Evolutionary conservation across 2,329 filamentous ascomycete species (phyloP), one percentile per base, ranked within the genome.

Genomic region (Stylonectria norvegica): DNA sequence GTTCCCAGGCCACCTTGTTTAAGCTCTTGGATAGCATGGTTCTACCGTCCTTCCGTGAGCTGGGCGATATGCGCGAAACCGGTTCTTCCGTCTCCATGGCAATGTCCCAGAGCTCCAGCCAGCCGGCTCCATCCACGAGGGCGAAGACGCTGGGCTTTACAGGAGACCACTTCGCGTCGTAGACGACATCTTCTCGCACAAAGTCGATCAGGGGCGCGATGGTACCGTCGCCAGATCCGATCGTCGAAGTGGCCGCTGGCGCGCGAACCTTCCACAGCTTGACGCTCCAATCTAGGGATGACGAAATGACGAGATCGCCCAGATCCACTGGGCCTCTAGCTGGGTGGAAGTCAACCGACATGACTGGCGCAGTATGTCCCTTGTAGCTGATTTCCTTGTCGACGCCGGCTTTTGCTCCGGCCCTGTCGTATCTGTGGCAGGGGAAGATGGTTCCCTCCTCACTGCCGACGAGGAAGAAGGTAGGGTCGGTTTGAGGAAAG

Each of bases 371-470:
- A 11, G 88, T 85, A 61, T 98, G 93, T 22, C 89, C 91, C 51
- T 81, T 80, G 69, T 98, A 98, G 52, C 83, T 84, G 44, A 96
- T 83, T 46, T 90, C 83, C 40, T 85, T 80, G 62, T 98, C 94
- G 18, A 96, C 89, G 34, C 93, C 93, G 4, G 93, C 91, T 70
- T 97, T 97, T 50, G 93, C 93, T 42, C 93, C 93, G 5, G 94
- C 93, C 49, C 94, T 87, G 66, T 98, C 93, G 68, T 98, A 98
- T 47, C 93, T 79, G 64, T 98, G 93, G 61, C 94, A 96, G 1
- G 93, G 90, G 66, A 93, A 95, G 49, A 98, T 96, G 33, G 85
- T 85, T 36, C 94, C 94, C 71, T 98, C 93, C 69, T 98, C 93
- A 19, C 90, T 95, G 28, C 94, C 93, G 22, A 95, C 86, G 4